A percentile compares a stretch with the other conserved stretches of the same genome.
phyloP scores from a whole-genome alignment of 352 stramenopile genomes.

The Phytophthora uliginosa region DNA sequence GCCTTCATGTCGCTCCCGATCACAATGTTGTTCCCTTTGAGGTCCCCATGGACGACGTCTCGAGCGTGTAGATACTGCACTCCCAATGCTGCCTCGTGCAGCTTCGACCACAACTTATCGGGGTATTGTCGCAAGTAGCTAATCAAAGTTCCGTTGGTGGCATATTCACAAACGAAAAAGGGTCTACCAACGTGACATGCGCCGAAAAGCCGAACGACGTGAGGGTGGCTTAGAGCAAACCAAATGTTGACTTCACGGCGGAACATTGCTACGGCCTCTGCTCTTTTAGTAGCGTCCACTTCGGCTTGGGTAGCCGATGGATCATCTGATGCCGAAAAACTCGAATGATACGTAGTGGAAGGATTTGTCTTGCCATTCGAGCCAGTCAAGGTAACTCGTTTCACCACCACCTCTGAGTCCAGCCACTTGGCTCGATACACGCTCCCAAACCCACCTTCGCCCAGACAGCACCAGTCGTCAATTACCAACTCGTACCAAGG shows the following conservation, averaged over 20 bases:
- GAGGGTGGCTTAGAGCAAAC: not conserved
- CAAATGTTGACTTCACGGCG: not conserved
- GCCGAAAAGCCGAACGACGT: not conserved
- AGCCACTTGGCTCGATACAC: not conserved
- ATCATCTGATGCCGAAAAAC: not conserved
- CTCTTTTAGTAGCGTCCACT: not conserved
- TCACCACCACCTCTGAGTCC: not conserved
- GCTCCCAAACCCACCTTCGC: not conserved
- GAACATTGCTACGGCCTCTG: not conserved
- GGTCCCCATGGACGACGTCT: slow-evolving; percentile 6
- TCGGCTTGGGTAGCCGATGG: not conserved
- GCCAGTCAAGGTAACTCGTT: not conserved
- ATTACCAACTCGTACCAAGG: not conserved
- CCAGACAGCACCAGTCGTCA: not conserved
- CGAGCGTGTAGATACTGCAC: slow-evolving; percentile 13
- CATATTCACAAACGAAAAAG: not conserved
- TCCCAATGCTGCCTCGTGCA: not conserved
- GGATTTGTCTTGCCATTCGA: not conserved
- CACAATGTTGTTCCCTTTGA: slow-evolving; percentile 8
- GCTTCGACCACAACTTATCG: not conserved
- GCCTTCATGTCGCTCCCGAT: slow-evolving; percentile 5
- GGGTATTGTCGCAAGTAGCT: not conserved
- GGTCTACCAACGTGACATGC: not conserved
- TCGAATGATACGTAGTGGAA: not conserved
- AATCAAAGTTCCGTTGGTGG: not conserved